Evolutionary conservation across 495 filamentous ascomycete species (phyloP), one percentile per base, ranked within the genome.

Genomic region (Hypoxylon cercidicola): DNA sequence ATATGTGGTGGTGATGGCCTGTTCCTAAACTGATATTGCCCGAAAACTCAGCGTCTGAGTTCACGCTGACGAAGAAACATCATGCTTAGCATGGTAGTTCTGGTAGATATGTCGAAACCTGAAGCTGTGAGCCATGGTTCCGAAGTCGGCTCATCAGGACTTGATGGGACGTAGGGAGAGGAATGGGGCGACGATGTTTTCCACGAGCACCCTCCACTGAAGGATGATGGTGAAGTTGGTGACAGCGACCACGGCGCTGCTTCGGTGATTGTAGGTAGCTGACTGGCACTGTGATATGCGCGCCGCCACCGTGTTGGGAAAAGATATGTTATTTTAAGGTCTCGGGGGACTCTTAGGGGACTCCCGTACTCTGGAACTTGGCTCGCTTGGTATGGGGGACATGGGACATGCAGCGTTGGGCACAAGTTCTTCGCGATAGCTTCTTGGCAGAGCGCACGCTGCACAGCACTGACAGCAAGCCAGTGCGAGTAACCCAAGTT

Each of bases 241-340:
- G 65, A 56, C 39, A 60, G 28, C 25, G 55, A 30, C 25, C n/a
- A 43, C 65, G 65, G 65, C 60, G 50, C 21, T 68, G 60, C 43
- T 39, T 69, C 66, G 61, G 66, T 61, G 62, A 58, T 69, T 64
- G 50, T 52, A 50, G 34, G 45, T 67, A 25, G 41, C n/a, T 44
- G 45, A 48, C 51, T 56, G 45, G 55, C 40, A 64, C 46, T 44
- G 66, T 69, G 55, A 65, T 41, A 55, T 60, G 66, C 25, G 21
- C 23, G 56, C 41, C 34, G 48, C 40, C 61, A 49, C 55, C 51
- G 3, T 20, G 61, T 69, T 57, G 40, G 53, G 61, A 49, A 66
- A 62, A 18, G 64, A 56, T 58, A 45, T 55, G 62, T 58, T 64
- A 60, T 60, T 51, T 56, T 52, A 51, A 69, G n/a, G 35, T 58